Evolutionary conservation across 768 basidiomycete genomes (phyloP), one percentile per base, ranked within the genome.

Genomic region (Rhodocollybia butyracea): DNA sequence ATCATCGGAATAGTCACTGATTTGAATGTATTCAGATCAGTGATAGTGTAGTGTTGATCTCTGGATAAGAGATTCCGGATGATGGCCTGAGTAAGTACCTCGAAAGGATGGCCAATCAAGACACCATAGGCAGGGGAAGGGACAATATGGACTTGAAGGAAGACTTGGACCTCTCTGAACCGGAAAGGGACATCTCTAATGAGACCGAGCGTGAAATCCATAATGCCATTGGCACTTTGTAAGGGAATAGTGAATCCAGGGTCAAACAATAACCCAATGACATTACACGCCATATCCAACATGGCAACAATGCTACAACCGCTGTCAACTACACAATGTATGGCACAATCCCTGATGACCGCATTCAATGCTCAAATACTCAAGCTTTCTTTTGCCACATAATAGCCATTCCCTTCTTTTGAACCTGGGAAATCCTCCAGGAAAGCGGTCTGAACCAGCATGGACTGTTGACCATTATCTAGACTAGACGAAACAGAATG

Each of bases 121-220:
- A 61, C 34, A n/a, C 56, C 47, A 21, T 61, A 61, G 0, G 60
- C 60, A 0, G 60, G 54, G 10, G 58, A 53, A 0, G n/a, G 19
- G 2, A 58, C 46, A 1, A 60, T 29, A 17, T 60, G 60, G 5
- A 58, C 60, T 46, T 60, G 60, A 1, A 60, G 46, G 29, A 57
- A 58, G 0, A 52, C n/a, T 0, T 36, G 45, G 2, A 60, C 40
- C 0, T 53, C 40, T 0, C 57, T 48, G n/a, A 60, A 22, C 1
- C 29, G 8, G 19, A 60, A 60, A 0, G 59, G 59, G 31, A 60
- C 57, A 27, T 60, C 58, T 24, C 51, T 50, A 4, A 48, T 54
- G 30, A 58, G 32, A 1, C 59, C 59, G 3, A 60, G 43, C 0
- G 60, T 46, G 3, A 22, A 48, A 10, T 55, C 27, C 1, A 42